phyloP scores from a whole-genome alignment of 352 stramenopile species.

The Saprolegnia diclina region DNA sequence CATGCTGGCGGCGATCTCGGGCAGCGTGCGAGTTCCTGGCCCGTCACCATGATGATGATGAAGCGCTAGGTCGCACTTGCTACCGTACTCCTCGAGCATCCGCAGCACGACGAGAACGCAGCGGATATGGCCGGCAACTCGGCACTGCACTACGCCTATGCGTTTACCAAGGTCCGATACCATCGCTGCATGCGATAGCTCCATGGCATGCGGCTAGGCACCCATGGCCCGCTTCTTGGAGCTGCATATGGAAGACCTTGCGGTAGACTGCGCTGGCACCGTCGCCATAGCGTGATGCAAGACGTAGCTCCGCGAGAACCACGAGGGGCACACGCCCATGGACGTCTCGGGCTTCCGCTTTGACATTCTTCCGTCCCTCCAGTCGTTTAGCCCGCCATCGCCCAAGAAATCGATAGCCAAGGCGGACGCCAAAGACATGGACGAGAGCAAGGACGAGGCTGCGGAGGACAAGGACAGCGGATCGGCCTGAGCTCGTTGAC shows the following conservation, averaged over 20 bases:
- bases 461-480: neutral
- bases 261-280: neutral
- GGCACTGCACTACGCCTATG: neutral
- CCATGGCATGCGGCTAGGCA: neutral
- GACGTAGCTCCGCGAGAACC: neutral
- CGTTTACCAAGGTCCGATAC: neutral
- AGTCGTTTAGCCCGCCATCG: neutral
- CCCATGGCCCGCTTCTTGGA: neutral
- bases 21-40: neutral
- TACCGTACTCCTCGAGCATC: neutral
- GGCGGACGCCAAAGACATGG: neutral
- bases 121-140: neutral
- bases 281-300: neutral
- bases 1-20: neutral
- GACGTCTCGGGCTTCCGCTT: neutral
- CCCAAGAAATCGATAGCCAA: neutral
- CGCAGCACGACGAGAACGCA: neutral
- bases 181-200: no score
- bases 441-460: neutral
- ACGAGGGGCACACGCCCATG: neutral
- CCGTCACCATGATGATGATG: neutral
- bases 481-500: neutral
- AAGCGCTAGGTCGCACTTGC: neutral
- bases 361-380: neutral
- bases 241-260: neutral